Evolutionary conservation across 2,329 filamentous ascomycete species (phyloP).

Genomic region (Aspergillus caelatus): DNA sequence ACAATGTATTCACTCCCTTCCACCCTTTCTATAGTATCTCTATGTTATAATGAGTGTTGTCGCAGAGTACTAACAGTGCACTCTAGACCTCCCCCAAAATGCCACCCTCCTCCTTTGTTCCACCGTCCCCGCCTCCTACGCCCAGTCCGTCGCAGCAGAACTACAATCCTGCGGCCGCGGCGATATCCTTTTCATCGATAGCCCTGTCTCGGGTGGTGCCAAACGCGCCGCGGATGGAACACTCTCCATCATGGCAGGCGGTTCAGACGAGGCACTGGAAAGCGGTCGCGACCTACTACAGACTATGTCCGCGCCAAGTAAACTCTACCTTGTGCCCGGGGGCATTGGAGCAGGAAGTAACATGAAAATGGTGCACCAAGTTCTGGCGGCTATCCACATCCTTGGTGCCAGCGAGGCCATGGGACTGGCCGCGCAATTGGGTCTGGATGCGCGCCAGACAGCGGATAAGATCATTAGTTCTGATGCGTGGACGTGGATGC

Average conservation of each 20-base stretch:
- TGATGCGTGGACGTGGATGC: constrained; percentile 63
- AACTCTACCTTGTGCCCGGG: constrained; percentile 65
- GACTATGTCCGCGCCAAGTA: constrained; percentile 60
- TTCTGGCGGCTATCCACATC: constrained; percentile 66
- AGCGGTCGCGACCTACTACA: constrained; percentile 62
- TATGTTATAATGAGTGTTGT: background rate
- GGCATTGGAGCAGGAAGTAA: constrained; percentile 64
- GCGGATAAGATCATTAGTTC: constrained; percentile 51
- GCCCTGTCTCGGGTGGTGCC: constrained; percentile 72
- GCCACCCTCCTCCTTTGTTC: constrained; percentile 69
- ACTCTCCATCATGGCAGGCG: constrained; percentile 74
- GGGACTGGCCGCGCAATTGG: constrained; percentile 61
- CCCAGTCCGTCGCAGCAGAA: constrained; percentile 61
- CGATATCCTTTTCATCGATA: constrained; percentile 70
- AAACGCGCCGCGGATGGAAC: constrained; percentile 70
- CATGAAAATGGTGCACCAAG: constrained; percentile 67
- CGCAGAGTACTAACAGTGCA: constrained; percentile 13
- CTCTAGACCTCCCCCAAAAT: constrained; percentile 53
- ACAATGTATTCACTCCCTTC: constrained; percentile 23
- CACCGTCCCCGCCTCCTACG: constrained; percentile 69
- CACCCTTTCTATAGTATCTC: background rate
- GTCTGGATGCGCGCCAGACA: constrained; percentile 52
- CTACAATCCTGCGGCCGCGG: constrained; percentile 58
- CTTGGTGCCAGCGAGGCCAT: constrained; percentile 62
- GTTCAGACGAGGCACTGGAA: constrained; percentile 58